Percentiles rank a stretch among this genome's conserved stretches.
Conservation (phyloP, 2,329 filamentous ascomycete species). For the Aspergillus unguis region DNA sequence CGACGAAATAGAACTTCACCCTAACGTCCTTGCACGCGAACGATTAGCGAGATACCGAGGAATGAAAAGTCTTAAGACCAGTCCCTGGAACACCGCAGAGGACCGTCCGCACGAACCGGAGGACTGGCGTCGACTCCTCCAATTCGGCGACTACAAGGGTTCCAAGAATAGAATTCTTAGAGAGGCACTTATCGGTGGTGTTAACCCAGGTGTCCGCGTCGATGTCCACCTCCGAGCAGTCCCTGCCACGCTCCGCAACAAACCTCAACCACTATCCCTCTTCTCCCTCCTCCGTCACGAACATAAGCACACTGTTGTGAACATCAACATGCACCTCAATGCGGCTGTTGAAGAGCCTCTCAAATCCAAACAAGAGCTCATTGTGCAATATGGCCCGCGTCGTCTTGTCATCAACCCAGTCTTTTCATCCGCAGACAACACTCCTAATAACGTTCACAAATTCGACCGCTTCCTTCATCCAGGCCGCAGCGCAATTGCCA, state of each 20-base stretch:
- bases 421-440: constrained; percentile 84
- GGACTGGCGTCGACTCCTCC: constrained; percentile 81
- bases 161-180: constrained; percentile 72
- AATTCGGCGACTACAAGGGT: constrained; percentile 84
- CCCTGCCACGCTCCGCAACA: constrained; percentile 52
- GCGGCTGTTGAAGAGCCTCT: constrained; percentile 72
- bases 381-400: constrained; percentile 86
- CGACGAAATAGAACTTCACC: constrained; percentile 92
- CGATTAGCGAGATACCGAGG: constrained; percentile 82
- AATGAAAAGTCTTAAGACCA: constrained; percentile 84
- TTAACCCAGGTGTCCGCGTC: constrained; percentile 78
- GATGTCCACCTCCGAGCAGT: constrained; percentile 68
- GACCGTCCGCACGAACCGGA: constrained; percentile 83
- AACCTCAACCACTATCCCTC: constrained; percentile 62
- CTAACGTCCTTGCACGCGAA: constrained; percentile 80
- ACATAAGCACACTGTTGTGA: constrained; percentile 86
- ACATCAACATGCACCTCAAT: constrained; percentile 83
- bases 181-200: constrained; percentile 85
- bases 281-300: constrained; percentile 91
- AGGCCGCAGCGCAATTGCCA: constrained; percentile 81
- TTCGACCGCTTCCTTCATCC: constrained; percentile 90
- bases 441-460: constrained; percentile 96
- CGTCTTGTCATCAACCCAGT: constrained; percentile 84
- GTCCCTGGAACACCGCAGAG: constrained; percentile 83
- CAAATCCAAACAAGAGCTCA: constrained; percentile 86